Conservation (phyloP, 139 green algal species). For the Zygnema circumcarinatum region DNA sequence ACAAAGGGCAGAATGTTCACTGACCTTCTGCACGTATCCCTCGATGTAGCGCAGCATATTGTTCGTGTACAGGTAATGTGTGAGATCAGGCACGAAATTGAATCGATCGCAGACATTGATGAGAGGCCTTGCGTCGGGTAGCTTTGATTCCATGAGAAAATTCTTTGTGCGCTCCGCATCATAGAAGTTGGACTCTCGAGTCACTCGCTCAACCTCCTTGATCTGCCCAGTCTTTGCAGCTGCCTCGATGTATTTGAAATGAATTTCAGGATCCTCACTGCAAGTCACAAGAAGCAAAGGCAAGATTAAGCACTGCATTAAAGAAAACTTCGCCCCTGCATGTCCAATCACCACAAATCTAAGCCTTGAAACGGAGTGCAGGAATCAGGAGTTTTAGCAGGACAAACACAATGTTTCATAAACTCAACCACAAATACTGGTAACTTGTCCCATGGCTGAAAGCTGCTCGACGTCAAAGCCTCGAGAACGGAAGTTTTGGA, state of each 20-base stretch:
- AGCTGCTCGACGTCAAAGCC: no score
- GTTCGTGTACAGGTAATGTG: constrained; percentile 90
- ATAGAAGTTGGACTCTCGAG: constrained; percentile 89
- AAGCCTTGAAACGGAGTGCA: no score
- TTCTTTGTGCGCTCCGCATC: constrained; percentile 86
- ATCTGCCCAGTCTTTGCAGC: constrained; percentile 84
- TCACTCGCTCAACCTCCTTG: constrained; percentile 96
- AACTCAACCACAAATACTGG: no score
- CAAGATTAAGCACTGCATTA: not conserved
- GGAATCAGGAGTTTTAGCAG: no score
- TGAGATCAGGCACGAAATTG: constrained; percentile 94
- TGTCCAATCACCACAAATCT: no score
- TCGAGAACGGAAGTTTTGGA: no score
- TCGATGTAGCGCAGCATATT: constrained; percentile 97
- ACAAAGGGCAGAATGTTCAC: no score
- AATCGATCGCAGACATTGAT: constrained; percentile 99
- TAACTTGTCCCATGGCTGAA: no score
- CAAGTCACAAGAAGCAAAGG: not conserved
- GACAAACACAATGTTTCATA: no score
- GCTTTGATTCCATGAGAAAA: constrained; percentile 99
- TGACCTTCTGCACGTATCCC: constrained; percentile 98
- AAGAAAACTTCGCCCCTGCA: no score
- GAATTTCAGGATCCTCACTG: constrained; percentile 88
- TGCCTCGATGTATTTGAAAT: constrained; percentile 99
- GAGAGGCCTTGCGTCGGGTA: constrained; percentile 94